Conservation (phyloP, 495 filamentous ascomycete genomes). For the Daldinia concentrica region DNA sequence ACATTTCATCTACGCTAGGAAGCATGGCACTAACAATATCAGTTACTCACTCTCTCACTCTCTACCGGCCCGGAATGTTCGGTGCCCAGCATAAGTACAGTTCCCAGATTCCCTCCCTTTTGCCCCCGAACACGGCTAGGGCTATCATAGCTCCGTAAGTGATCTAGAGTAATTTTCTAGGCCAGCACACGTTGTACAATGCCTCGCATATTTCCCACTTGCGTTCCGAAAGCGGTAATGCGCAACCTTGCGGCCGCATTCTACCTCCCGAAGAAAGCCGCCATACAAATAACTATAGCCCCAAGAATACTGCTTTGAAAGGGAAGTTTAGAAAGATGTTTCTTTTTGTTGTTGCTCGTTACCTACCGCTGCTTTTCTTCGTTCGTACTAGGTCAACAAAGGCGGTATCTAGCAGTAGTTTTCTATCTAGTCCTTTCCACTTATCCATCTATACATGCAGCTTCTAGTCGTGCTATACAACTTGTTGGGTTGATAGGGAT, state of each 20-base stretch:
- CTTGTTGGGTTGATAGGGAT: constrained; percentile 14
- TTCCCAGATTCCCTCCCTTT: constrained; percentile 18
- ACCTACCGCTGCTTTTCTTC: constrained; percentile 14
- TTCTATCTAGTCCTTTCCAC: constrained; percentile 22
- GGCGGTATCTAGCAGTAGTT: constrained; percentile 33
- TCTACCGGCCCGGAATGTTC: constrained; percentile 41
- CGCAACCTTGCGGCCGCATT: constrained; percentile 33
- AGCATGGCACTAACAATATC: constrained; percentile 7
- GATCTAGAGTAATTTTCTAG: constrained; percentile 30
- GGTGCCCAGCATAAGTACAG: constrained; percentile 33
- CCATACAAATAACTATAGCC: constrained; percentile 47
- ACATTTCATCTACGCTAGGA: neutral
- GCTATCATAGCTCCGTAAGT: constrained; percentile 33
- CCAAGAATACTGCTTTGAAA: constrained; percentile 38
- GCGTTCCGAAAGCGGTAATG: constrained; percentile 47
- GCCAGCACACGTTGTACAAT: constrained; percentile 21
- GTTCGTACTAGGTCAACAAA: constrained; percentile 40
- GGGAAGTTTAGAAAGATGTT: constrained; percentile 20
- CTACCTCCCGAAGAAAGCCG: constrained; percentile 37
- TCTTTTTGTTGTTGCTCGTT: constrained; percentile 40
- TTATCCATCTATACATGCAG: constrained; percentile 10
- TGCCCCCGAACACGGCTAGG: constrained; percentile 44
- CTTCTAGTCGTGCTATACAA: constrained; percentile 12
- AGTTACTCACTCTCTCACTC: neutral
- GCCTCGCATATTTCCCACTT: constrained; percentile 29